phyloP scores from a whole-genome alignment of 2,329 filamentous ascomycete genomes.

The Ophiocordyceps camponoti-leonardi region DNA sequence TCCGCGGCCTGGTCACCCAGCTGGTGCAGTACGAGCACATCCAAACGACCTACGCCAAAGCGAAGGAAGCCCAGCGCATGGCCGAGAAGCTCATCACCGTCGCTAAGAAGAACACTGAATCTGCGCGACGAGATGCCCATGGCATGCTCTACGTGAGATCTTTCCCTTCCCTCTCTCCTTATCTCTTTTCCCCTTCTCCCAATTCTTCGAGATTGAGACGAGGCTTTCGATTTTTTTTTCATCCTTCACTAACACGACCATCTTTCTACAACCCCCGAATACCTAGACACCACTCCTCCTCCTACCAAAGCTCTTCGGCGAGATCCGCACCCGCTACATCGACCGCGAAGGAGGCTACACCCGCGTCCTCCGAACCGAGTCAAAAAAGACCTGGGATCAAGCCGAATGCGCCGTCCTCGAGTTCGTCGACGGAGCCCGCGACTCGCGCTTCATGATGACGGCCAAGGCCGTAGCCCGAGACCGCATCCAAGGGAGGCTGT shows the following conservation, averaged over 20 bases:
- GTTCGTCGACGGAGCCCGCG: conserved; percentile 82
- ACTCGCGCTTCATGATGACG: conserved; percentile 89
- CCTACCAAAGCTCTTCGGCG: conserved; percentile 76
- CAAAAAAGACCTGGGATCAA: conserved; percentile 68
- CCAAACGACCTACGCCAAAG: conserved; percentile 88
- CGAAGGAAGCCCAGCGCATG: conserved; percentile 86
- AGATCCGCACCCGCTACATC: conserved; percentile 63
- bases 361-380: conserved; percentile 80
- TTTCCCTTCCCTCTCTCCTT: background rate
- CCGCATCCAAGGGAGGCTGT: conserved; percentile 31
- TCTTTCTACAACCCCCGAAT: too few species aligned
- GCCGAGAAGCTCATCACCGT: conserved; percentile 90
- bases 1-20: conserved; percentile 90
- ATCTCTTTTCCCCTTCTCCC: background rate
- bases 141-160: conserved; percentile 66
- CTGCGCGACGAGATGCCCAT: conserved; percentile 56
- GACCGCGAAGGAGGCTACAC: conserved; percentile 82
- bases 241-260: background rate
- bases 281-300: conserved; percentile 52
- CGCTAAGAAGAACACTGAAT: conserved; percentile 83
- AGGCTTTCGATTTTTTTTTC: background rate
- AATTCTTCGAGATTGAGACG: background rate
- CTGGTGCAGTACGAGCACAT: conserved; percentile 89
- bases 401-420: conserved; percentile 82
- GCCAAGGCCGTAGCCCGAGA: conserved; percentile 64